phyloP scores from a whole-genome alignment of 1,284 basidiomycete genomes.

The Cryptococcus hybrid region DNA sequence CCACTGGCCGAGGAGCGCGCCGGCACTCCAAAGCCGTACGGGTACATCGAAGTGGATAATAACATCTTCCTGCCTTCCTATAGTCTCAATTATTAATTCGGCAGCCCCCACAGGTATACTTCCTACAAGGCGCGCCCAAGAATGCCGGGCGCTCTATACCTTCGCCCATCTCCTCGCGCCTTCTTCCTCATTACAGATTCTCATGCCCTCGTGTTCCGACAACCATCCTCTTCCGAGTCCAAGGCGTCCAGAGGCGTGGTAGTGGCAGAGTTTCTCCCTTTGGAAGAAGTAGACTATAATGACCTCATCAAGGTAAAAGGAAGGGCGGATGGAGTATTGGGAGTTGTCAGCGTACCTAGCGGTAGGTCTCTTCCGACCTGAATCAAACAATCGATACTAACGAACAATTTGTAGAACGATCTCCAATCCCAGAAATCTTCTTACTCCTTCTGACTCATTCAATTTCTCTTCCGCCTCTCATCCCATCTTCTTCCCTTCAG shows the following conservation, averaged over 20 bases:
- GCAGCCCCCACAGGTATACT: too few species aligned
- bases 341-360: constrained; percentile 54
- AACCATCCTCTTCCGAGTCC: constrained; percentile 35
- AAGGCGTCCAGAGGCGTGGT: constrained; percentile 42
- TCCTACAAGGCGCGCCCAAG: not conserved
- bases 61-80: too few species aligned
- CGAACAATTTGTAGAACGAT: constrained; percentile 24
- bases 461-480: constrained; percentile 31
- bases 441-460: constrained; percentile 43
- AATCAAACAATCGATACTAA: not conserved
- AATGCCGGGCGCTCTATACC: constrained; percentile 46
- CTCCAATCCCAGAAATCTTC: constrained; percentile 47
- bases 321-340: constrained; percentile 76
- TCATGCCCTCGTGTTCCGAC: constrained; percentile 47
- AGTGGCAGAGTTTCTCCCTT: constrained; percentile 77
- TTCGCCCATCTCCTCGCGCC: constrained; percentile 44
- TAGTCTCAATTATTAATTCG: too few species aligned
- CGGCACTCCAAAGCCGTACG: too few species aligned
- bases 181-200: constrained; percentile 44
- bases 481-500: constrained; percentile 37
- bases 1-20: too few species aligned
- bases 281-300: constrained; percentile 66
- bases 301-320: constrained; percentile 61
- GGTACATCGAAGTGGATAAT: too few species aligned
- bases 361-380: constrained; percentile 33